A percentile compares a stretch with the other conserved stretches of the same genome.
Conservation (phyloP, 176 grass and related monocot species). For the Lolium perenne region DNA sequence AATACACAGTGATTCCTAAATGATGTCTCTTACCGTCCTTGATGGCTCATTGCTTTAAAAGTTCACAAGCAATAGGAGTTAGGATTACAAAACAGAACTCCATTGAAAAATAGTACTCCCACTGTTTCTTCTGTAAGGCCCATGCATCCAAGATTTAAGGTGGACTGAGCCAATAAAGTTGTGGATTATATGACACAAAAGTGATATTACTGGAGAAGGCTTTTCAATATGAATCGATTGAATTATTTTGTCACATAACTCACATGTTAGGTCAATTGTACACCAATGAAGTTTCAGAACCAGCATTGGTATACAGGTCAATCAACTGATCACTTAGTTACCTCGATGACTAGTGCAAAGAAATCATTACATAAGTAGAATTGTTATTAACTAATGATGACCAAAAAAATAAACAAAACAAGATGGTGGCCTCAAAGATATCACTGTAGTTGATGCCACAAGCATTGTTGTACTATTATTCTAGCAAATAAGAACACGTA, state of each 20-base stretch:
- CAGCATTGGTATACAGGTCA: background rate
- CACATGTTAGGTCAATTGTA: constrained; percentile 6
- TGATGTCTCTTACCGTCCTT: background rate
- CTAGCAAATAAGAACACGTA: constrained; percentile 56
- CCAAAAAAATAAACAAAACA: background rate
- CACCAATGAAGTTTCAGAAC: constrained; percentile 33
- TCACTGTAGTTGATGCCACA: background rate
- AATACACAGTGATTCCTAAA: background rate
- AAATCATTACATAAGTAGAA: background rate
- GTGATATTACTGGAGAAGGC: background rate
- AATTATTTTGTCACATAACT: background rate
- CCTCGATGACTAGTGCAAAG: background rate
- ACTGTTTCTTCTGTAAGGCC: constrained; percentile 14
- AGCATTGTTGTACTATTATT: constrained; percentile 19
- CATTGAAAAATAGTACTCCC: constrained; percentile 3
- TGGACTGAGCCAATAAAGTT: background rate
- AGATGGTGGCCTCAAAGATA: background rate
- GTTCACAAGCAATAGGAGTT: constrained; percentile 9
- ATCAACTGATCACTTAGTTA: background rate
- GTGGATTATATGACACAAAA: background rate
- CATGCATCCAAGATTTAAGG: constrained; percentile 21
- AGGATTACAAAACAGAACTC: constrained; percentile 3
- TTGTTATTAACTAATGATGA: constrained; percentile 10
- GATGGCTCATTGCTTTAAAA: background rate
- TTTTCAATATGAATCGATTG: background rate